Base-by-base conservation (phyloP, 2,329 filamentous ascomycete genomes). In the Dryadomyces sulphureus region DNA sequence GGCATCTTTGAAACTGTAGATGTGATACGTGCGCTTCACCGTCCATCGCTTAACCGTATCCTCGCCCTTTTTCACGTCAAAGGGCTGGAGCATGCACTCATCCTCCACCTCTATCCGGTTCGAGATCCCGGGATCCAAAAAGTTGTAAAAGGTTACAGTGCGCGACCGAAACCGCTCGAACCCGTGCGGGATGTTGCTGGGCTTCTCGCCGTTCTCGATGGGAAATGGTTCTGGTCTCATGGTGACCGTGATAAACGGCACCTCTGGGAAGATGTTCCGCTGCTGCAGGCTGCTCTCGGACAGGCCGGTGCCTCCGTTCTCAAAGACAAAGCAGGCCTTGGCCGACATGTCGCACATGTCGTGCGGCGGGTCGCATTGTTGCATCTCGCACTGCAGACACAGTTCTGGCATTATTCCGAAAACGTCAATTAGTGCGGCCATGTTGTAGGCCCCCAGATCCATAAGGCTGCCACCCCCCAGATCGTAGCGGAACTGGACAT, bases 391-490 rank as follows among this genome's bases (percentile, higher is more conserved):
- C 16, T 5, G 17, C 9, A 5, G 14, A n/a, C 34, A 36, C 34
- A 7, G 11, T 3, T 54, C 54, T 2, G 66, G 63, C 51, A 66
- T 62, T 6, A 53, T 53, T 0, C 57, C 59, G 41, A 67, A 63
- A n/a, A 68, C 56, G 20, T 58, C 50, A 3, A 68, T 59, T 22
- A 72, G 45, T 17, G 56, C 52, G 12, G 62, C 52, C 24, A 68
- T 52, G 14, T 53, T 55, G 49, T 72, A 14, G 60, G 49, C 50
- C 32, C 48, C 64, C 1, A 67, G 63, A 35, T 65, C 52, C 51
- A 64, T 60, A 61, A 66, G 56, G 19, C 42, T 25, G n/a, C 50
- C 52, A 20, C 52, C 52, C 9, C 25, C 36, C 3, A 52, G 47
- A 2, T 49, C 48, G 24, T 51, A 51, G 17, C 35, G 40, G 24